Percentiles rank a stretch among this genome's conserved stretches.
Evolutionary conservation across 2,329 filamentous ascomycete species (phyloP).

Genomic region (Ciborinia camelliae): DNA sequence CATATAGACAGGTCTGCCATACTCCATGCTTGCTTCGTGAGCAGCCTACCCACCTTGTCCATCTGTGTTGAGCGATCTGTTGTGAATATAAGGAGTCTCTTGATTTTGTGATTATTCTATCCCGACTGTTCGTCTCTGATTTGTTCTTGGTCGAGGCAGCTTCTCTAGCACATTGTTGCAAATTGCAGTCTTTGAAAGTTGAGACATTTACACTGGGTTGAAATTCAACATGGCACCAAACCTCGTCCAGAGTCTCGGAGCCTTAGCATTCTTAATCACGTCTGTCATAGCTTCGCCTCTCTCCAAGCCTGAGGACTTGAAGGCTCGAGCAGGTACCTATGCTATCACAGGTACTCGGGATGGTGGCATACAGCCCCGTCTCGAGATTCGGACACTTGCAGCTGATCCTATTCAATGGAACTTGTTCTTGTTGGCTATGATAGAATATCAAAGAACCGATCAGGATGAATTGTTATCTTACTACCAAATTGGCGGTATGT

Average conservation of each 20-base stretch:
- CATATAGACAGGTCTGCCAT: too few species aligned
- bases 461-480: slow-evolving; percentile 66
- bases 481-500: slow-evolving; percentile 69
- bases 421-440: slow-evolving; percentile 70
- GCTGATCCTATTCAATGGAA: slow-evolving; percentile 62
- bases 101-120: background rate
- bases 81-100: background rate
- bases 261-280: background rate
- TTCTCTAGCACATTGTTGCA: background rate
- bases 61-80: background rate
- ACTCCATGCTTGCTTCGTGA: background rate
- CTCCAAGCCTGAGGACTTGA: background rate
- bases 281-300: slow-evolving; percentile 7
- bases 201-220: background rate
- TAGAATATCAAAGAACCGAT: slow-evolving; percentile 61
- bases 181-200: background rate
- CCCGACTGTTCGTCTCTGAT: background rate
- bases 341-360: slow-evolving; percentile 14
- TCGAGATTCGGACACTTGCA: slow-evolving; percentile 65
- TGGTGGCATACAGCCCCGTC: slow-evolving; percentile 43
- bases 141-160: background rate
- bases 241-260: slow-evolving; percentile 1
- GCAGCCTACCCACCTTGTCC: too few species aligned
- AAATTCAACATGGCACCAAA: background rate
- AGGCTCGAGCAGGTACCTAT: slow-evolving; percentile 5